Evolutionary conservation across 2,329 filamentous ascomycete species (phyloP).

Genomic region (Akanthomyces dipterigenus): DNA sequence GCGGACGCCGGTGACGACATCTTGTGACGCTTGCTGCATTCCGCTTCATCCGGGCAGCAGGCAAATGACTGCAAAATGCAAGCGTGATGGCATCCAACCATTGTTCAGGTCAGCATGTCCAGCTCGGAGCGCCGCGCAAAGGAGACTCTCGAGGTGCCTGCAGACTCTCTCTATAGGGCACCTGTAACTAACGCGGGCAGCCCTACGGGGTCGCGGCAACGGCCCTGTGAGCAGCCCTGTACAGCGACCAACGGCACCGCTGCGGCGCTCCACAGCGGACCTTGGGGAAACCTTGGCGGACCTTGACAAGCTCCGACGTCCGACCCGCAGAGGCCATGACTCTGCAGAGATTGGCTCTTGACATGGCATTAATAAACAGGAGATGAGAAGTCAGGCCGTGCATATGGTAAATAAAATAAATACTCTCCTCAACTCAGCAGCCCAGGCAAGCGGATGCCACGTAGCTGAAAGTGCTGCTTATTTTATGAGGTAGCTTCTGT

Average conservation of each 20-base stretch:
- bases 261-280: neutral
- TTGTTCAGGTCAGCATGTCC: too few relatives aligned
- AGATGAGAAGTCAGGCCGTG: neutral
- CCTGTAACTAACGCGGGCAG: too few relatives aligned
- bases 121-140: too few relatives aligned
- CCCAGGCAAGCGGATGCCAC: neutral
- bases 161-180: too few relatives aligned
- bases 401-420: too few relatives aligned
- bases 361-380: neutral
- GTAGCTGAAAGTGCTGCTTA: neutral
- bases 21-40: neutral
- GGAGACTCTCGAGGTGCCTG: too few relatives aligned
- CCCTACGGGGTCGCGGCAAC: too few relatives aligned
- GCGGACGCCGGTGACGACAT: neutral
- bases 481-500: neutral
- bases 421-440: neutral
- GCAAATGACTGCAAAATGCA: neutral
- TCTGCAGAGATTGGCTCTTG: neutral
- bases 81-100: too few relatives aligned
- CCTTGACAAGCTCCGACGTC: neutral
- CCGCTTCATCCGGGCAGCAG: neutral
- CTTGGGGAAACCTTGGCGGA: neutral
- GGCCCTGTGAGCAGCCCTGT: too few relatives aligned
- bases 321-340: neutral
- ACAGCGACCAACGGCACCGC: too few relatives aligned